phyloP scores from a whole-genome alignment of 148 eudicot genomes.

The Silene conica region DNA sequence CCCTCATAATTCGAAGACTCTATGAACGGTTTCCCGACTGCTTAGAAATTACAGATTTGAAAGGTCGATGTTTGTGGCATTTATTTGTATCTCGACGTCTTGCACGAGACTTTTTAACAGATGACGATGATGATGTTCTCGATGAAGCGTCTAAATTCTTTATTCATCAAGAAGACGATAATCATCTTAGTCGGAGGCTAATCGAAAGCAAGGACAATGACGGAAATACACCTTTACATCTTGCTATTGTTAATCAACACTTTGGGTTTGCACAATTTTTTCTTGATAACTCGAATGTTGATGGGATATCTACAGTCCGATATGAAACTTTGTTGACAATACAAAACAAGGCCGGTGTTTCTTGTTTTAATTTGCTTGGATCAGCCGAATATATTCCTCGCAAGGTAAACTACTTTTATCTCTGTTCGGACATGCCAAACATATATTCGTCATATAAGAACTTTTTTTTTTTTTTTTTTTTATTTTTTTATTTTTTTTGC shows the following conservation, averaged over 20 bases:
- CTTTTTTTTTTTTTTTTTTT: too few species aligned
- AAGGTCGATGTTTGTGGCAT: constrained; percentile 5
- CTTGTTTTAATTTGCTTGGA: background rate
- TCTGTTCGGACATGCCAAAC: too few species aligned
- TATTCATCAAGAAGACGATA: background rate
- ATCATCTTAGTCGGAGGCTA: background rate
- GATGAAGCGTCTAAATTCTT: too few species aligned
- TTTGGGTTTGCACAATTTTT: background rate
- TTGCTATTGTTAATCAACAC: background rate
- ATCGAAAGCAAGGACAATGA: background rate
- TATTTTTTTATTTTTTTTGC: too few species aligned
- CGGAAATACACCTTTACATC: constrained; percentile 7
- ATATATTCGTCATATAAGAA: too few species aligned
- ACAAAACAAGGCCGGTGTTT: background rate
- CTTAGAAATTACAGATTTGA: background rate
- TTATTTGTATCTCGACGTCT: background rate
- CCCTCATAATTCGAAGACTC: background rate
- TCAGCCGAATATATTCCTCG: background rate
- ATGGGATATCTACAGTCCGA: background rate
- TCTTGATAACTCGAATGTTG: background rate
- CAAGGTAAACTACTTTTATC: background rate
- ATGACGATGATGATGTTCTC: too few species aligned
- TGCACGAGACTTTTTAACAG: background rate
- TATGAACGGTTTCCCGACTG: background rate
- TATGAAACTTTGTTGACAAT: background rate